These are phyloP conservation scores for Malbranchea cinnamomea DNA, from an alignment of 2,329 filamentous ascomycete genomes.

Conservation along the genomic window DNA sequence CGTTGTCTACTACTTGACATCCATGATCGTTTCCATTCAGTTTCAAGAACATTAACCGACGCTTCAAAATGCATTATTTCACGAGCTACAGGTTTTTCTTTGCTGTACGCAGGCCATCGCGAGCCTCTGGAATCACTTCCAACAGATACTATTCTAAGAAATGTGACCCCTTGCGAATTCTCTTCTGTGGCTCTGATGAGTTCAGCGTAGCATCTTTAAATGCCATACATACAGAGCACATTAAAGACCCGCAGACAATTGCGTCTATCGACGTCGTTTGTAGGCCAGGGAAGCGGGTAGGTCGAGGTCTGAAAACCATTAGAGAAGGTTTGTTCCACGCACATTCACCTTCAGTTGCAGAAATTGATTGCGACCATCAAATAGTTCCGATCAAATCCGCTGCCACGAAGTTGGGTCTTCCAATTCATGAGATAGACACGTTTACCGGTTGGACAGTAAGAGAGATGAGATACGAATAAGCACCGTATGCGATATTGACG, in stretches of 20 bases:
- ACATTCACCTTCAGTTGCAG: background rate
- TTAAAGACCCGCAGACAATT: slow-evolving; percentile 40
- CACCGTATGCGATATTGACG: slow-evolving; percentile 10
- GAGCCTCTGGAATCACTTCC: slow-evolving; percentile 6
- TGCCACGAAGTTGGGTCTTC: slow-evolving; percentile 49
- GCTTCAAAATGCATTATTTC: slow-evolving; percentile 3
- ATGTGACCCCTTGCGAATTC: slow-evolving; percentile 53
- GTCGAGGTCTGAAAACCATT: slow-evolving; percentile 57
- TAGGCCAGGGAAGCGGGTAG: slow-evolving; percentile 60
- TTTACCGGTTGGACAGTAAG: slow-evolving; percentile 68
- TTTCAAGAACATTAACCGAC: too few relatives aligned
- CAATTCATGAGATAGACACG: slow-evolving; percentile 60
- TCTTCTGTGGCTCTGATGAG: slow-evolving; percentile 88
- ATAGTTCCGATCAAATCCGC: slow-evolving; percentile 58
- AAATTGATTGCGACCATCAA: slow-evolving; percentile 1
- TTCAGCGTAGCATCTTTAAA: slow-evolving; percentile 70
- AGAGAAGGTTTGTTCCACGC: slow-evolving; percentile 39
- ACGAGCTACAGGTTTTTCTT: slow-evolving; percentile 9
- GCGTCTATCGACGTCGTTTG: slow-evolving; percentile 75
- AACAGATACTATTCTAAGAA: slow-evolving; percentile 17
- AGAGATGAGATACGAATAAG: slow-evolving; percentile 6
- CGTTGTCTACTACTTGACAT: too few relatives aligned
- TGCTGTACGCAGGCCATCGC: slow-evolving; percentile 13
- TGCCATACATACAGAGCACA: slow-evolving; percentile 50
- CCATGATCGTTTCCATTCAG: too few relatives aligned